These are phyloP conservation scores for Chaetomium cochliodes DNA, from an alignment of 495 filamentous ascomycete species.

Conservation along the genomic window DNA sequence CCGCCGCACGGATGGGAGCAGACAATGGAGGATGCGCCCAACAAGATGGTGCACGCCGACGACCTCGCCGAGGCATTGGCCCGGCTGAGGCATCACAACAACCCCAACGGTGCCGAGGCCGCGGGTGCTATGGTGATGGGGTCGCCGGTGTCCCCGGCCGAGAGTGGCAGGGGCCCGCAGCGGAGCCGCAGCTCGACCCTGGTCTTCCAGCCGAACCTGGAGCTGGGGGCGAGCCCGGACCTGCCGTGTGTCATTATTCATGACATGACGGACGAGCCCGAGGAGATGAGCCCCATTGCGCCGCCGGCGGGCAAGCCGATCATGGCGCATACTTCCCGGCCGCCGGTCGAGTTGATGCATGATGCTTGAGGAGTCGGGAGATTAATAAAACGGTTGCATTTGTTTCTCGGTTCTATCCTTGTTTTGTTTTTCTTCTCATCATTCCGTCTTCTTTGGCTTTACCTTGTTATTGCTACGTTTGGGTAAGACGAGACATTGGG, in stretches of 20 bases:
- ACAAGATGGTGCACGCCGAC: conserved; percentile 87
- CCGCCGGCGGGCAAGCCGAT: conserved; percentile 54
- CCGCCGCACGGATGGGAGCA: conserved; percentile 94
- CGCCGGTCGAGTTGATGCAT: conserved; percentile 89
- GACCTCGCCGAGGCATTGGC: conserved; percentile 81
- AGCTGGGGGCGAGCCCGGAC: conserved; percentile 66
- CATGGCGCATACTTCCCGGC: conserved; percentile 73
- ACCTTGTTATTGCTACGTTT: background rate
- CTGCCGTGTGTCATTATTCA: conserved; percentile 89
- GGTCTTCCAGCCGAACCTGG: conserved; percentile 49
- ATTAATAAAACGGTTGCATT: background rate
- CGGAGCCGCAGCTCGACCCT: conserved; percentile 45
- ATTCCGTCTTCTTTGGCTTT: background rate
- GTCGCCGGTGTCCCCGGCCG: conserved; percentile 36
- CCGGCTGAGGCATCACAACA: conserved; percentile 53
- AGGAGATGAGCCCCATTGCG: conserved; percentile 43
- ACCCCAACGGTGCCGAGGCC: conserved; percentile 30
- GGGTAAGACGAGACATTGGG: background rate
- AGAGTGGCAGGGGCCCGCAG: conserved; percentile 27
- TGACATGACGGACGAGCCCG: conserved; percentile 69
- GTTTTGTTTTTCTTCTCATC: background rate
- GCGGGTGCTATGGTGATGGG: conserved; percentile 7
- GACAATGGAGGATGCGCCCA: conserved; percentile 84
- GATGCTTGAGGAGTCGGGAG: conserved; percentile 24
- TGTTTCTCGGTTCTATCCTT: background rate